phyloP scores from a whole-genome alignment of 2,329 filamentous ascomycete genomes.

The Aspergillus puulaauensis region DNA sequence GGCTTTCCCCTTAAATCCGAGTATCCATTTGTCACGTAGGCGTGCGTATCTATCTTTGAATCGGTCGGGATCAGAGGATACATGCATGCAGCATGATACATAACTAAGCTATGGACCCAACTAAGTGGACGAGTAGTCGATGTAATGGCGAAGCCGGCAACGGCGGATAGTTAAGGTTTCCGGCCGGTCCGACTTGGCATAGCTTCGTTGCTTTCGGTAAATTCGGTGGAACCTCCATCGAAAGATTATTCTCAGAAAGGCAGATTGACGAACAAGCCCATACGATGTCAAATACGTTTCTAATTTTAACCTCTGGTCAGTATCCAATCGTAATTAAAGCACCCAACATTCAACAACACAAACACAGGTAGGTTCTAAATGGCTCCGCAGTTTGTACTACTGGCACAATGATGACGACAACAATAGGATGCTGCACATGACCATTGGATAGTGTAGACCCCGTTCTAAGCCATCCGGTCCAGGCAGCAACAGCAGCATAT shows the following conservation, averaged over 20 bases:
- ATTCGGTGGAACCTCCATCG: neutral
- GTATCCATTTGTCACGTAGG: no score
- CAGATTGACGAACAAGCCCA: neutral
- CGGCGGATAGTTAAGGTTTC: conserved; percentile 3
- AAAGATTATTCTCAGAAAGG: neutral
- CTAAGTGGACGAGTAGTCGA: no score
- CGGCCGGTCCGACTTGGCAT: conserved; percentile 1
- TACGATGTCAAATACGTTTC: neutral
- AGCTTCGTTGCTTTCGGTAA: neutral
- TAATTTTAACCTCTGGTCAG: neutral
- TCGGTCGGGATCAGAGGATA: no score
- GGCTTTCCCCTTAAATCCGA: no score
- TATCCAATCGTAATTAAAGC: neutral
- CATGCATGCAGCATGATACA: no score
- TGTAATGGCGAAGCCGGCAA: neutral
- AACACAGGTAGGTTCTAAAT: neutral
- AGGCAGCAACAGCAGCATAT: neutral
- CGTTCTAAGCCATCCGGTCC: neutral
- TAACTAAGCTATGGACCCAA: no score
- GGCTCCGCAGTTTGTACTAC: neutral
- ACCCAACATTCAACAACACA: neutral
- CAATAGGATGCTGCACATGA: conserved; percentile 1
- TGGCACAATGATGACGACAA: conserved; percentile 12
- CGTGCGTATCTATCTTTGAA: no score
- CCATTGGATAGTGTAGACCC: neutral